These are phyloP conservation scores for Sugiyamaella castrensis DNA, from an alignment of 1,139 yeast species.

Conservation along the genomic window DNA sequence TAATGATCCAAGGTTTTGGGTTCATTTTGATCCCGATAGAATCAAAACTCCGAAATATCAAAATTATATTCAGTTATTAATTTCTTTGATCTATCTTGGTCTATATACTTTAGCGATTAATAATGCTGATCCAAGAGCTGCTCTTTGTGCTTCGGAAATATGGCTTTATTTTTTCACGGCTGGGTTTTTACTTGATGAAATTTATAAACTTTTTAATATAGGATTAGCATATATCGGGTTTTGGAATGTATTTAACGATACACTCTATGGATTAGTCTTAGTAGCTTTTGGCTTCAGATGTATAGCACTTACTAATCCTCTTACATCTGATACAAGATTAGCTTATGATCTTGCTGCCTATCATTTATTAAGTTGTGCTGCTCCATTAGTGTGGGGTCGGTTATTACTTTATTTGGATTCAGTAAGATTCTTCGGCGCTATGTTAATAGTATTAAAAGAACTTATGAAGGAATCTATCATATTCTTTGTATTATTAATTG, in stretches of 20 bases:
- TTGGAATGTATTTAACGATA: conserved; percentile 76
- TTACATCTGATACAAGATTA: conserved; percentile 34
- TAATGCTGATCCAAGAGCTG: conserved; percentile 33
- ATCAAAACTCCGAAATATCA: conserved; percentile 84
- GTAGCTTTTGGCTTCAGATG: conserved; percentile 57
- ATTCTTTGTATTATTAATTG: conserved; percentile 68
- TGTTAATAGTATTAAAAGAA: conserved; percentile 78
- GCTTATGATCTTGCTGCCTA: conserved; percentile 63
- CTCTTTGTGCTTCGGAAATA: conserved; percentile 49
- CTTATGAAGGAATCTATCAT: conserved; percentile 84
- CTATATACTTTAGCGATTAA: conserved; percentile 68
- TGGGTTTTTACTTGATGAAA: conserved; percentile 66
- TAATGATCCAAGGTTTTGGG: conserved; percentile 50
- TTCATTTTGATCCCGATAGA: conserved; percentile 82
- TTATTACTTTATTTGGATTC: conserved; percentile 74
- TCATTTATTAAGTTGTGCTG: conserved; percentile 70
- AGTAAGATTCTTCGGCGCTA: conserved; percentile 79
- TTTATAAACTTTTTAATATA: conserved; percentile 68
- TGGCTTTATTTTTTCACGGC: conserved; percentile 63
- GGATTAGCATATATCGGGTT: conserved; percentile 72
- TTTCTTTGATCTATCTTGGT: conserved; percentile 62
- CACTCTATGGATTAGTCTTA: conserved; percentile 56
- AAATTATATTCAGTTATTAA: conserved; percentile 63
- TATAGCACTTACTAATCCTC: conserved; percentile 42
- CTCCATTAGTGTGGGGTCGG: conserved; percentile 87